Evolutionary conservation across 306 rosid genomes (phyloP), one percentile per base, ranked within the genome.

Genomic region (Malus asiatica): DNA sequence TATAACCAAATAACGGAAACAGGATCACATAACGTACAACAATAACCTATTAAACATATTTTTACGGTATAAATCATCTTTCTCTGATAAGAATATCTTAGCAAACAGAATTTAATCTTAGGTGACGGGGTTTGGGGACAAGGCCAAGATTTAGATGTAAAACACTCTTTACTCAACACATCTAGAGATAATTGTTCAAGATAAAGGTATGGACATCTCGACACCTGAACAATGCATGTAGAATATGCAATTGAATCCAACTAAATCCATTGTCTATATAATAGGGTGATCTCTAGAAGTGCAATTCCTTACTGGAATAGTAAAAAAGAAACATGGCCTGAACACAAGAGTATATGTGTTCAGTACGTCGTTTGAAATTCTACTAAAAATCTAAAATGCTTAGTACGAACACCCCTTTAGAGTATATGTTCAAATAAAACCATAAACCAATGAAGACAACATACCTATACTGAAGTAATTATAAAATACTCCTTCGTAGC

Each of bases 401-500:
- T 11, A 71, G 64, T 18, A 48, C 44, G 5, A 16, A 30, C 29
- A 53, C 10, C 32, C 40, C 7, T 53, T 64, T 11, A 51, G 30
- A 32, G 20, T 25, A 25, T 12, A 55, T 20, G 64, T 30, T 71
- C 46, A 4, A 29, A 55, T n/a, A 14, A 48, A 72, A 55, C 35
- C 66, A 22, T 57, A 22, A 3, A 15, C 48, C 74, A 63, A 45
- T 74, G 52, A 74, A 60, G 40, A 66, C 42, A 71, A 74, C 77
- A 76, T 90, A 96, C 99, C 99, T 84, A 96, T 86, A 81, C 99
- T 96, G 82, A 88, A 92, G 87, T 96, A 96, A 82, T 92, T 96
- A 81, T 96, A 96, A 89, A 90, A 89, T 73, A 92, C 97, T 83
- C 99, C 99, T 79, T 90, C 90, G 13, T 90, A 84, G 84, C 88